Percentiles rank a stretch among this genome's conserved stretches.
These are phyloP conservation scores for Flueggea neowawraea DNA, from an alignment of 441 rosid genomes.

Conservation along the genomic window DNA sequence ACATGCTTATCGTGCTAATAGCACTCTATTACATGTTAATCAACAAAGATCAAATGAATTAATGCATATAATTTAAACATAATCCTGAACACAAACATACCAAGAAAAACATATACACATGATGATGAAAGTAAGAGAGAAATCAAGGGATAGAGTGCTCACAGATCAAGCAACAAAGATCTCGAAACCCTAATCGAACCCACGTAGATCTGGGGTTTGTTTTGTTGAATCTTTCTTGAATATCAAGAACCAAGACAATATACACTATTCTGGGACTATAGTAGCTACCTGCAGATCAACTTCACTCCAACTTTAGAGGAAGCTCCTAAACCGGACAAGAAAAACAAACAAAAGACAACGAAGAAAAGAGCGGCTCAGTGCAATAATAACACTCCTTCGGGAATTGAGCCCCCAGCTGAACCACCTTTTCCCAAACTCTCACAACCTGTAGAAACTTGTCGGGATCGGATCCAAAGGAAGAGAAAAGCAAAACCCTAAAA, in stretches of 20 bases:
- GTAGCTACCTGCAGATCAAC: conserved; percentile 4
- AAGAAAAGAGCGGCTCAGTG: not conserved
- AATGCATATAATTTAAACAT: too few species aligned
- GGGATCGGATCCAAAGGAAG: conserved; percentile 52
- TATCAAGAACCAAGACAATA: not conserved
- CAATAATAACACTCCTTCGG: conserved; percentile 23
- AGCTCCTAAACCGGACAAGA: conserved; percentile 12
- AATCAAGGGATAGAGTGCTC: too few species aligned
- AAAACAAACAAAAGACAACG: conserved; percentile 3
- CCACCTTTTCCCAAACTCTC: conserved; percentile 6
- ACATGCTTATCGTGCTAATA: too few species aligned
- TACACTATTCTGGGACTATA: not conserved
- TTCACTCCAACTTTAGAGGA: conserved; percentile 11
- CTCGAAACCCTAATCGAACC: too few species aligned
- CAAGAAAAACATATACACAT: too few species aligned
- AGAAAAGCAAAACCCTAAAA: not conserved
- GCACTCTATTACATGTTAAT: too few species aligned
- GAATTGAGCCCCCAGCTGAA: conserved; percentile 23
- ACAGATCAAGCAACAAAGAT: too few species aligned
- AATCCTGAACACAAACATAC: too few species aligned
- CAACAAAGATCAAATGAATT: too few species aligned
- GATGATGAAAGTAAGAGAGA: too few species aligned
- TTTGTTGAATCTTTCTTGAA: too few species aligned
- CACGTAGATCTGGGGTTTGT: too few species aligned
- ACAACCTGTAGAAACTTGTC: conserved; percentile 19